Evolutionary conservation across 805 yeast genomes (phyloP).

Genomic region (Pichia californica): DNA sequence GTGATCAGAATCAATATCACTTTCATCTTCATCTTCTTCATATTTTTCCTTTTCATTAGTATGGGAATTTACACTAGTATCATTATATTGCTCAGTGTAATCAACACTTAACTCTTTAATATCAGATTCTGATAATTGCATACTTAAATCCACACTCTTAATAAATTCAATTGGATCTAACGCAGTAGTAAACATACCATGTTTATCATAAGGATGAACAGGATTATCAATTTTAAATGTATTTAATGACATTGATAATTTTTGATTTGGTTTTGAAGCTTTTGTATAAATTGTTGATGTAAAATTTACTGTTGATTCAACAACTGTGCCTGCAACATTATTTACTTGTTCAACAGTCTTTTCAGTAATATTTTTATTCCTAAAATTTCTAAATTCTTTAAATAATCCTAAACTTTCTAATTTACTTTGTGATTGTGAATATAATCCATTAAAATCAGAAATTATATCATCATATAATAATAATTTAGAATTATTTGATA

Average conservation of each 20-base stretch:
- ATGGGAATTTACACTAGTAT: not conserved
- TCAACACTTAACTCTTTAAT: not conserved
- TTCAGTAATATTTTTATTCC: slow-evolving; percentile 32
- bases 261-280: slow-evolving; percentile 27
- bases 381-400: slow-evolving; percentile 32
- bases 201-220: slow-evolving; percentile 26
- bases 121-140: not conserved
- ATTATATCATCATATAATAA: slow-evolving; percentile 30
- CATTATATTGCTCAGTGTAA: not conserved
- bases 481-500: slow-evolving; percentile 10
- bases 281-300: slow-evolving; percentile 29
- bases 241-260: slow-evolving; percentile 16
- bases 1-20: not conserved
- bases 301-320: slow-evolving; percentile 24
- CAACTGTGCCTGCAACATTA: slow-evolving; percentile 22
- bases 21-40: not conserved
- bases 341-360: slow-evolving; percentile 22
- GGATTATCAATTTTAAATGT: slow-evolving; percentile 30
- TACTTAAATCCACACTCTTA: not conserved
- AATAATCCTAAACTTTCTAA: slow-evolving; percentile 34
- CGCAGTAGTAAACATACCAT: slow-evolving; percentile 29
- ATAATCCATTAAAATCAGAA: slow-evolving; percentile 33
- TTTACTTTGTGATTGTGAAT: slow-evolving; percentile 31
- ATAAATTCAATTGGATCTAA: slow-evolving; percentile 25
- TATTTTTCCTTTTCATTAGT: not conserved